Percentiles rank a stretch among this genome's conserved stretches.
Conservation (phyloP, 768 basidiomycete genomes). For the Pleurotus citrinopileatus region DNA sequence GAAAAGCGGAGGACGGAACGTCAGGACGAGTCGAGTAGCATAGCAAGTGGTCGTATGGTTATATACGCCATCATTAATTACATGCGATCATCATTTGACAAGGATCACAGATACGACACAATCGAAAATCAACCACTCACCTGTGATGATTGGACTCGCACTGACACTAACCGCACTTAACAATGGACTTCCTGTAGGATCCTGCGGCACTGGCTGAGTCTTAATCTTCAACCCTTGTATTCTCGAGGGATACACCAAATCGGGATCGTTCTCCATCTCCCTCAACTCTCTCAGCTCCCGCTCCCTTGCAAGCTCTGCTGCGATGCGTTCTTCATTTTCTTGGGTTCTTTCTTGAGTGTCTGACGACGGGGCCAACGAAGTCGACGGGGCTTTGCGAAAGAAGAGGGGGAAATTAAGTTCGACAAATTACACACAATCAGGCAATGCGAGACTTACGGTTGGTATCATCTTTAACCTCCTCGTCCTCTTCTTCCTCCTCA, state of each 20-base stretch:
- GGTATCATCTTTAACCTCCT: constrained; percentile 18
- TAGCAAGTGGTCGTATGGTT: not conserved
- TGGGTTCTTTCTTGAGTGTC: constrained; percentile 13
- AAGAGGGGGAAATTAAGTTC: no score
- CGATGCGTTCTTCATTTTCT: constrained; percentile 7
- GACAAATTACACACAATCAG: no score
- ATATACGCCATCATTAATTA: not conserved
- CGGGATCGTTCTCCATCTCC: constrained; percentile 16
- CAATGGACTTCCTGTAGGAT: constrained; percentile 20
- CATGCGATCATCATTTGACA: not conserved
- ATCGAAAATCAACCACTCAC: constrained; percentile 7
- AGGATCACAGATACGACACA: not conserved
- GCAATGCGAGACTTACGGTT: no score
- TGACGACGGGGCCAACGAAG: not conserved
- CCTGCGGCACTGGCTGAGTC: constrained; percentile 29
- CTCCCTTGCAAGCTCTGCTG: not conserved
- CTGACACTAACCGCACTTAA: constrained; percentile 16
- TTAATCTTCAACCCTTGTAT: constrained; percentile 60
- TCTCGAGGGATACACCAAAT: constrained; percentile 33
- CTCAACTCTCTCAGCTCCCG: not conserved
- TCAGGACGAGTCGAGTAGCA: not conserved
- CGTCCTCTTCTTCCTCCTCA: constrained; percentile 63
- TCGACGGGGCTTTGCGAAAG: no score
- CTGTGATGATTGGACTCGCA: constrained; percentile 22
- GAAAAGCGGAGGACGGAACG: not conserved